These are phyloP conservation scores for Bipolaris oryzae DNA, from an alignment of 2,329 filamentous ascomycete genomes.

Conservation along the genomic window DNA sequence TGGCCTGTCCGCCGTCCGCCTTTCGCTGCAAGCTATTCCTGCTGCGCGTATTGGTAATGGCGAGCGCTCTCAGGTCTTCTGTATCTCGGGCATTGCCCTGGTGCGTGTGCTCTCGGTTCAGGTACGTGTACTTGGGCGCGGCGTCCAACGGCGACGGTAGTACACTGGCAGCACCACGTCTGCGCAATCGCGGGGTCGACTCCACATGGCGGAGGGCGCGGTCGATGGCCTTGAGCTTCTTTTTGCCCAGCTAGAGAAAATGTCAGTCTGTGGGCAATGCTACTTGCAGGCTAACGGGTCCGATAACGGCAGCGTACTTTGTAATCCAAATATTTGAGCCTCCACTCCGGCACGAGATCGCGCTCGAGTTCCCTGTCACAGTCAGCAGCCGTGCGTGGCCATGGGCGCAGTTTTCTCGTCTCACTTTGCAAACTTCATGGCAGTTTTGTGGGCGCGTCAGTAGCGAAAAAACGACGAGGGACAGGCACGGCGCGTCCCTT, in stretches of 20 bases:
- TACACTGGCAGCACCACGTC: slow-evolving; percentile 43
- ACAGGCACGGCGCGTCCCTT: slow-evolving; percentile 1
- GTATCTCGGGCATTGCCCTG: slow-evolving; percentile 26
- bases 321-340: slow-evolving; percentile 92
- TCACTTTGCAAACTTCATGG: slow-evolving; percentile 69
- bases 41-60: slow-evolving; percentile 32
- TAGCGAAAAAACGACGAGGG: neutral
- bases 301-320: slow-evolving; percentile 62
- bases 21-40: slow-evolving; percentile 23
- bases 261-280: slow-evolving; percentile 14
- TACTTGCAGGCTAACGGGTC: slow-evolving; percentile 12
- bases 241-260: slow-evolving; percentile 71
- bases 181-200: slow-evolving; percentile 56
- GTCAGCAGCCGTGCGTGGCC: slow-evolving; percentile 15
- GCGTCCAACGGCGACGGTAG: slow-evolving; percentile 42
- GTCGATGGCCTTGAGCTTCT: slow-evolving; percentile 83
- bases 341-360: slow-evolving; percentile 93
- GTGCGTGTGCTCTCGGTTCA: slow-evolving; percentile 42
- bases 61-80: slow-evolving; percentile 33
- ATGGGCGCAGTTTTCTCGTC: slow-evolving; percentile 24
- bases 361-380: slow-evolving; percentile 74
- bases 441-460: slow-evolving; percentile 18
- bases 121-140: slow-evolving; percentile 51
- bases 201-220: slow-evolving; percentile 70
- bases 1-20: slow-evolving; percentile 20